Evolutionary conservation across 805 yeast species (phyloP).

Genomic region (Lachancea dasiensis): DNA sequence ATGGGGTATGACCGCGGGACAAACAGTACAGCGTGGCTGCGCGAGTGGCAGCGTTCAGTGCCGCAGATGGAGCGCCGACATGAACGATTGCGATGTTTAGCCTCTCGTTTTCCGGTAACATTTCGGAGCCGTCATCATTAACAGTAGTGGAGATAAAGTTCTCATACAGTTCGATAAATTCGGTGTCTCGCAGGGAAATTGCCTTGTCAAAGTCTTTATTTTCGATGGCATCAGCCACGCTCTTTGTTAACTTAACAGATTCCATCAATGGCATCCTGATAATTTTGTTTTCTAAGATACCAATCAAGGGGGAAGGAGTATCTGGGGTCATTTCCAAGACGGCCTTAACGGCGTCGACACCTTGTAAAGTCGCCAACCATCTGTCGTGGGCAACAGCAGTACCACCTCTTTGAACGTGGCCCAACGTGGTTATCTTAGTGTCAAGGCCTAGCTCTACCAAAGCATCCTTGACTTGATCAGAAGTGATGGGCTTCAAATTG

Average conservation of each 20-base stretch:
- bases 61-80: constrained; percentile 97
- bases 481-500: constrained; percentile 72
- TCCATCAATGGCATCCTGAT: constrained; percentile 81
- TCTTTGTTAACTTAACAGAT: constrained; percentile 79
- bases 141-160: constrained; percentile 68
- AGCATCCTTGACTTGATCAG: constrained; percentile 75
- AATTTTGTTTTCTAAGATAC: constrained; percentile 79
- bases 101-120: constrained; percentile 54
- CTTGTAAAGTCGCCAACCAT: constrained; percentile 87
- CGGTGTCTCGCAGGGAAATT: constrained; percentile 79
- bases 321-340: constrained; percentile 82
- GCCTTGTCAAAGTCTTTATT: constrained; percentile 79
- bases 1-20: constrained; percentile 85
- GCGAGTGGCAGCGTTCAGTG: constrained; percentile 85
- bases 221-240: constrained; percentile 86
- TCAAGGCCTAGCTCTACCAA: constrained; percentile 82
- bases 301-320: constrained; percentile 93
- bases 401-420: constrained; percentile 99
- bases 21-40: constrained; percentile 88
- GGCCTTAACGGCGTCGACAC: constrained; percentile 95
- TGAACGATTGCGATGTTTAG: constrained; percentile 79
- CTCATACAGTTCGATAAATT: constrained; percentile 71
- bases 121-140: constrained; percentile 56
- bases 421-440: constrained; percentile 90
- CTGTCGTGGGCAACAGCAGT: constrained; percentile 95